Evolutionary conservation across 2,329 filamentous ascomycete species (phyloP), one percentile per base, ranked within the genome.

Genomic region (Botryotinia globosa): DNA sequence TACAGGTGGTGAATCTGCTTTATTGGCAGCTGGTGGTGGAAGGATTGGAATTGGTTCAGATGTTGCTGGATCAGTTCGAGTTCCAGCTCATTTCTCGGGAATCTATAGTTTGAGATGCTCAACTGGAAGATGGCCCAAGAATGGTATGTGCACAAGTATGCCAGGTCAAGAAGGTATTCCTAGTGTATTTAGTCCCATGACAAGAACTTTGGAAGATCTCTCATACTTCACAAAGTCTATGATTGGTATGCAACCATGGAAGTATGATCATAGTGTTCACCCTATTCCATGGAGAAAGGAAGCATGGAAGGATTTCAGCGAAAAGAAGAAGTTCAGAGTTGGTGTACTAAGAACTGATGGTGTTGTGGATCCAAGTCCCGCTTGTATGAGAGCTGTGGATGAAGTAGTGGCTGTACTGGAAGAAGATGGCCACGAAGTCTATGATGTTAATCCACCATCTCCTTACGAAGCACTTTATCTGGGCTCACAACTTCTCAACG

Each of bases 161-260:
- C 90, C 92, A 0, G 95, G 95, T 0, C 94, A 98, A 80, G 95
- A 98, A 80, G 94, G 94, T 0, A 90, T 98, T 45, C 90, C 93
- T 0, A 93, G 91, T 75, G 94, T 97, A 32, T 97, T 94, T 83
- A 95, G 92, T 73, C 94, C 94, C 8, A 98, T 98, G 95, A 89
- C 94, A 4, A 88, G 94, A 70, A 97, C 94, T 0, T 83, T 97
- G 73, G 88, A 90, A 75, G 94, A 98, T 79, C 83, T 98, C 74
- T 87, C 87, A 1, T 97, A 97, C 83, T 98, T 98, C 81, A 92
- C 93, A 5, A 89, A 90, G 69, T 88, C 89, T 12, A 84, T 98
- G 71, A 88, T 98, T 72, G 84, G 88, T 68, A 95, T 96, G 90
- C 85, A 92, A 82, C 93, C 94, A 0, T 98, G 94, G 94, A 91